Evolutionary conservation across 129 eudicot genomes (phyloP).

Genomic region (Arctium lappa): DNA sequence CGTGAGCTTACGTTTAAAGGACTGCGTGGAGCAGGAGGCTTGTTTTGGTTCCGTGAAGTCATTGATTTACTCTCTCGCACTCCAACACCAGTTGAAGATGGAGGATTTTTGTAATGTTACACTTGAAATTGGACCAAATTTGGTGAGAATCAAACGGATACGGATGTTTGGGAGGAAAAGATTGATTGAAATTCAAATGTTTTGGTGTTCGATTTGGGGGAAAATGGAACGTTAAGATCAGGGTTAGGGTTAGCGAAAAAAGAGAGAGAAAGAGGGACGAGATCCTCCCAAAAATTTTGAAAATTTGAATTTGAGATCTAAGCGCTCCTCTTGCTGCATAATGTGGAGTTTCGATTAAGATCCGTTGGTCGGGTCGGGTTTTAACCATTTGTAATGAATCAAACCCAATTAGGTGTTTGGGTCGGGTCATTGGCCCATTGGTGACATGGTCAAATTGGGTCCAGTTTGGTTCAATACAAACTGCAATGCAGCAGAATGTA

Average conservation of each 20-base stretch:
- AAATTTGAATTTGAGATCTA: conserved; percentile 28
- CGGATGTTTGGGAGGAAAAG: not conserved
- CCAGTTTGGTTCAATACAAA: too few relatives aligned
- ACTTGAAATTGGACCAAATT: conserved; percentile 17
- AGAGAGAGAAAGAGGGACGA: conserved; percentile 12
- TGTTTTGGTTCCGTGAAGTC: conserved; percentile 58
- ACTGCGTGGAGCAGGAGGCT: conserved; percentile 47
- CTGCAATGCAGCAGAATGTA: too few relatives aligned
- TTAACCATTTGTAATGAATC: too few relatives aligned
- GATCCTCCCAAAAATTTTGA: conserved; percentile 27
- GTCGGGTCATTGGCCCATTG: too few relatives aligned
- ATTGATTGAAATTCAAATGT: not conserved
- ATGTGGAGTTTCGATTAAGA: conserved; percentile 1
- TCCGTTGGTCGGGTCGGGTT: conserved; percentile 2
- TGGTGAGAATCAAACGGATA: conserved; percentile 1
- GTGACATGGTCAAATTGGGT: too few relatives aligned
- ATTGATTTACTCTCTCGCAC: conserved; percentile 11
- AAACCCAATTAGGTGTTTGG: too few relatives aligned
- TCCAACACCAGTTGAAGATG: not conserved
- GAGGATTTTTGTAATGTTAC: not conserved
- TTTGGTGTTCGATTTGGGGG: conserved; percentile 24
- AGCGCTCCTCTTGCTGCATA: conserved; percentile 15
- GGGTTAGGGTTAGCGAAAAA: conserved; percentile 24
- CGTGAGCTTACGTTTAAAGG: conserved; percentile 37
- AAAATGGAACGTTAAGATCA: conserved; percentile 17